Evolutionary conservation across 2,329 filamentous ascomycete genomes (phyloP).

Genomic region (Aspergillus pseudoviridinutans): DNA sequence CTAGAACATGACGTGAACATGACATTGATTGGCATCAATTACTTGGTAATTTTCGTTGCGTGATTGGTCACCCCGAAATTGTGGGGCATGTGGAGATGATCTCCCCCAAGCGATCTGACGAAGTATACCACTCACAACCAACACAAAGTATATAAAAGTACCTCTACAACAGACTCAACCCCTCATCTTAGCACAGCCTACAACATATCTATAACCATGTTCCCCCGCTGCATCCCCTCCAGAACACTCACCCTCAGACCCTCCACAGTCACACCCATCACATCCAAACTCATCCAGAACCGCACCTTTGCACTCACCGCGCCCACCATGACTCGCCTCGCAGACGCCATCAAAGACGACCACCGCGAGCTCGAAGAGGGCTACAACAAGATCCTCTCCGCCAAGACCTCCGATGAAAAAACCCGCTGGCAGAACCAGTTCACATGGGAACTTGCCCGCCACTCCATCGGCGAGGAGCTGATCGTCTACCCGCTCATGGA

Average conservation of each 20-base stretch:
- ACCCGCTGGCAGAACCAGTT: not conserved
- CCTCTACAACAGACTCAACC: too few species aligned
- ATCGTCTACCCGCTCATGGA: not conserved
- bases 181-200: too few species aligned
- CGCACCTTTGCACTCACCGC: not conserved
- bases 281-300: not conserved
- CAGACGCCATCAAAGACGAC: not conserved
- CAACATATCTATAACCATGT: not conserved
- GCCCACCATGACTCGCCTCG: not conserved
- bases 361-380: not conserved
- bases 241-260: not conserved
- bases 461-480: not conserved
- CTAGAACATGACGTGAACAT: not conserved
- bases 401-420: not conserved
- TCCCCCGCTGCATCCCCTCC: not conserved
- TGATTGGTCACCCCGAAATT: not conserved
- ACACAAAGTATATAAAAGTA: not conserved
- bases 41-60: not conserved
- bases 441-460: not conserved
- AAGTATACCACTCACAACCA: not conserved
- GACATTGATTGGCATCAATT: not conserved
- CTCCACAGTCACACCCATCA: not conserved
- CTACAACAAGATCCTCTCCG: not conserved
- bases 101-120: not conserved
- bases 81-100: not conserved